phyloP scores from a whole-genome alignment of 148 eudicot species.

The Mesembryanthemum crystallinum region DNA sequence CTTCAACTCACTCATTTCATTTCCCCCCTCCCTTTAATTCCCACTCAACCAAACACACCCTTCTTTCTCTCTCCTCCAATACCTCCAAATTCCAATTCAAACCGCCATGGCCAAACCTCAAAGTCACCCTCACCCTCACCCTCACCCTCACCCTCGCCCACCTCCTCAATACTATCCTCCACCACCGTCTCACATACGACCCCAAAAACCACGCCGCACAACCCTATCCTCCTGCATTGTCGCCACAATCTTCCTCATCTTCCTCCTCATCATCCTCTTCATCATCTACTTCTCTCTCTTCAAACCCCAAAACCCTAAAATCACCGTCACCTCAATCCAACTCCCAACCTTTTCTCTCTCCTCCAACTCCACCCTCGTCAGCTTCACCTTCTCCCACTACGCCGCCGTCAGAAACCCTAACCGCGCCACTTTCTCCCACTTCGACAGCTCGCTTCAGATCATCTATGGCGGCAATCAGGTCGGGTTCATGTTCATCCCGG shows the following conservation, averaged over 20 bases:
- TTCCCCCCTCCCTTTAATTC: not conserved
- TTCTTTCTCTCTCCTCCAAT: not conserved
- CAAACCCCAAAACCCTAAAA: conserved; percentile 60
- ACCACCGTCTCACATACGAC: conserved; percentile 1
- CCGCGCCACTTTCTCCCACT: conserved; percentile 65
- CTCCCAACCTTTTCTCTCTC: conserved; percentile 70
- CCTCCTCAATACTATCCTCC: conserved; percentile 4
- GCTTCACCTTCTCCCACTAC: conserved; percentile 84
- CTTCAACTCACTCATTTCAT: not conserved
- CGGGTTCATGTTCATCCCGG: conserved; percentile 82
- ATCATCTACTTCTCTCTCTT: conserved; percentile 69
- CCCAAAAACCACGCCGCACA: conserved; percentile 37
- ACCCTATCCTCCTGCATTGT: conserved; percentile 73
- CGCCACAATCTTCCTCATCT: conserved; percentile 64
- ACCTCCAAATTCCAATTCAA: not conserved
- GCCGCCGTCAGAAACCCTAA: conserved; percentile 77
- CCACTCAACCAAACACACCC: no score
- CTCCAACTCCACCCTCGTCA: conserved; percentile 45
- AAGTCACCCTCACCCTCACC: not conserved
- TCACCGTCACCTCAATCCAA: conserved; percentile 61
- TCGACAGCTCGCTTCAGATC: conserved; percentile 72
- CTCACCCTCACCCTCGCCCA: conserved; percentile 4
- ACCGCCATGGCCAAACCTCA: conserved; percentile 1
- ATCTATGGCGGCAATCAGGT: conserved; percentile 62
- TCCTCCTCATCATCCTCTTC: conserved; percentile 48